Evolutionary conservation across 2,329 filamentous ascomycete genomes (phyloP), one percentile per base, ranked within the genome.

Genomic region (Colletotrichum godetiae): DNA sequence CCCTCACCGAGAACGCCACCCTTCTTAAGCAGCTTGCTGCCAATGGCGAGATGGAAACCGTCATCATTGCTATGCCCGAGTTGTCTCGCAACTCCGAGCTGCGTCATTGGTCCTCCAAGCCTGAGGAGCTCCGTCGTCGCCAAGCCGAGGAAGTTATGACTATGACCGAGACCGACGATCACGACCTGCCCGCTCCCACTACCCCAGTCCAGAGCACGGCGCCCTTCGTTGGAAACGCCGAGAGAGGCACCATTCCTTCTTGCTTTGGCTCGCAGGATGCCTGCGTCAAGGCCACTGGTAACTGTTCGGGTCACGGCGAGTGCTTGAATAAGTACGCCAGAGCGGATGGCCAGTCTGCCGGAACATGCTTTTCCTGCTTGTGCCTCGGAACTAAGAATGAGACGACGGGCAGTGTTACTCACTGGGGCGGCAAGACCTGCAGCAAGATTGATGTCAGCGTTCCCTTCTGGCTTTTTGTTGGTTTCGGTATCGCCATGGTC

Each of bases 361-460:
- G 87, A 70, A 76, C 75, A 10, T 98, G 96, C 89, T 98, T 92
- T 81, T 87, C 89, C 70, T 99, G 97, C 86, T 86, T 86, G 75
- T 99, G 97, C 85, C 85, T 86, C 67, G 84, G 89, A 55, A 93
- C 91, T 35, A 82, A 85, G 42, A 85, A 87, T 64, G 85, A 87
- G 57, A 81, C 81, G n/a, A 86, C 84, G 19, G 85, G 88, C 49
- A 91, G 91, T 82, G 90, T 91, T 15, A 91, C 91, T 0, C 88
- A 92, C 80, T 98, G 95, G 95, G 96, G 92, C 62, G 97, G 97
- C 19, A 86, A 91, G 49, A 92, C 93, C 59, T 99, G 97, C 86
- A 92, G 97, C 81, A 99, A 98, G 90, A 90, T 92, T 82, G 96
- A 99, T 80, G 87, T 98, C 65, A 97, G 95, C 81, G 90, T 92